Evolutionary conservation across 2,329 filamentous ascomycete species (phyloP).

Genomic region (Microsporum canis): DNA sequence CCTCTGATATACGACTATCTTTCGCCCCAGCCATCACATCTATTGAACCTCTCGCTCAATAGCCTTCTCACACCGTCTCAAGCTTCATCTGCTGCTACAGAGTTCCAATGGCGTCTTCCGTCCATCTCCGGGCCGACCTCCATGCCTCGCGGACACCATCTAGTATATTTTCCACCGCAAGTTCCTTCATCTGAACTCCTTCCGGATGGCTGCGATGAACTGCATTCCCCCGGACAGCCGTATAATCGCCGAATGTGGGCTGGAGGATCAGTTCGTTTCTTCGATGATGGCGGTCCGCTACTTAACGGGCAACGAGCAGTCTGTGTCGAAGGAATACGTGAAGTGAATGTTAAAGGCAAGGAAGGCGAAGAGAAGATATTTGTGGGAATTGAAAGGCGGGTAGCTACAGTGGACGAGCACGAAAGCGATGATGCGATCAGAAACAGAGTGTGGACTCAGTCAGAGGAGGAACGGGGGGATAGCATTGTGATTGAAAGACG

Average conservation of each 20-base stretch:
- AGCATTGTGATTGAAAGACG: constrained; percentile 46
- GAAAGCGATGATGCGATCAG: constrained; percentile 27
- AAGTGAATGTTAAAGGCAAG: constrained; percentile 41
- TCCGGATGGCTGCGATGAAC: constrained; percentile 71
- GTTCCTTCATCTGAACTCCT: constrained; percentile 52
- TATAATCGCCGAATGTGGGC: constrained; percentile 81
- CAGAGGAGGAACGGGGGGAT: constrained; percentile 33
- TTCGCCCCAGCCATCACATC: constrained; percentile 51
- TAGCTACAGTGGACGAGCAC: constrained; percentile 32
- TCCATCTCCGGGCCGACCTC: constrained; percentile 22
- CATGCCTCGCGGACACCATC: constrained; percentile 53
- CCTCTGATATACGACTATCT: constrained; percentile 46
- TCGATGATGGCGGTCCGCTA: constrained; percentile 19
- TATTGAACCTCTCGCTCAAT: constrained; percentile 52
- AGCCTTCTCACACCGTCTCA: constrained; percentile 40
- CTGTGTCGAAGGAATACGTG: constrained; percentile 38
- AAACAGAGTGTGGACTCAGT: constrained; percentile 34
- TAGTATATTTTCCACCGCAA: constrained; percentile 75
- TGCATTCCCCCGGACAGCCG: constrained; percentile 61
- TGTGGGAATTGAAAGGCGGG: constrained; percentile 47
- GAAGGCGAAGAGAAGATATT: constrained; percentile 47
- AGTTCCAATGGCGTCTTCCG: constrained; percentile 20
- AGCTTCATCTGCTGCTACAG: constrained; percentile 14
- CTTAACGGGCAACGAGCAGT: constrained; percentile 30
- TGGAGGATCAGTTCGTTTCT: constrained; percentile 58